Conservation (phyloP, 192 early-diverging fungal genomes). For the Lunasporangiospora selenospora region DNA sequence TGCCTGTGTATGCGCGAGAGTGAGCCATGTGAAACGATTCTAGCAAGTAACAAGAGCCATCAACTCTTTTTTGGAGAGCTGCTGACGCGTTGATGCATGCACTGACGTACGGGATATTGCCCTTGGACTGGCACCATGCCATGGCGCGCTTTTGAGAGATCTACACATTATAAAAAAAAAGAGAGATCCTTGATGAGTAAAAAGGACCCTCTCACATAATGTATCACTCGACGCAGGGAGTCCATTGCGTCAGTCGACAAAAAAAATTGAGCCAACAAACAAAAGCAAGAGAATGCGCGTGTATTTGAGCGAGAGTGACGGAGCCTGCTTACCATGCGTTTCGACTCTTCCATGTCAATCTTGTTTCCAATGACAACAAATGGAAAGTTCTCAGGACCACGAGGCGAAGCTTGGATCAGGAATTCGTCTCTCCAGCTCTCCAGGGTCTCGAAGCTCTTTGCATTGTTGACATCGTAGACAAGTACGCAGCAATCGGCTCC, state of each 20-base stretch:
- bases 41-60: too few relatives aligned
- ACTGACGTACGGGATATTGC: slow-evolving; percentile 79
- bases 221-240: background rate
- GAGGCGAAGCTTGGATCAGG: slow-evolving; percentile 91
- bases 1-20: too few relatives aligned
- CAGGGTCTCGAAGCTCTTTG: slow-evolving; percentile 93
- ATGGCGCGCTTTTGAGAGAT: slow-evolving; percentile 95
- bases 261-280: background rate
- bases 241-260: background rate
- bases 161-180: slow-evolving; percentile 46
- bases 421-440: slow-evolving; percentile 99
- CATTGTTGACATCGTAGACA: slow-evolving; percentile 96
- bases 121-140: slow-evolving; percentile 97
- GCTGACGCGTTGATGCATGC: too few relatives aligned
- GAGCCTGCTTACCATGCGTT: slow-evolving; percentile 72
- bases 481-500: slow-evolving; percentile 99
- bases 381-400: slow-evolving; percentile 97
- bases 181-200: background rate
- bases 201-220: background rate
- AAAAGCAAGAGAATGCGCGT: background rate
- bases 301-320: background rate
- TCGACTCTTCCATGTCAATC: slow-evolving; percentile 95
- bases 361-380: slow-evolving; percentile 99
- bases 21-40: too few relatives aligned
- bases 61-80: too few relatives aligned